Base-by-base conservation (phyloP, 2,329 filamentous ascomycete genomes). In the Monilinia fructicola region DNA sequence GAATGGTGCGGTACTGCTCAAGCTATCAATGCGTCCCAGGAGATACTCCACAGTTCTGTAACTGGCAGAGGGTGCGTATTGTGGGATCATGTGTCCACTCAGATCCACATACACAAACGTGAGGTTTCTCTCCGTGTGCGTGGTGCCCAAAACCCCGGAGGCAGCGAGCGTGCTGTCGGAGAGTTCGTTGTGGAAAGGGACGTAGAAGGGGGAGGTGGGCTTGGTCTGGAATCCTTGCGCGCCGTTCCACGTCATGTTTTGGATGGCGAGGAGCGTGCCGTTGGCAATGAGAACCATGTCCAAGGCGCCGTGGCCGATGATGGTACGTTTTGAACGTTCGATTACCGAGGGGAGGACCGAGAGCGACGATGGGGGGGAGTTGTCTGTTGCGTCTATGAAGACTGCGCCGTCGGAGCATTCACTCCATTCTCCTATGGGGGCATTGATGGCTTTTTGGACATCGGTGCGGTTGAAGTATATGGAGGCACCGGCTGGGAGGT, bases 21-120 rank as follows among this genome's bases (percentile, higher is more conserved):
- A 73, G 68, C 80, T 85, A 6, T 84, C 78, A 12, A 93, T 86
- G 50, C 90, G 80, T 0, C 91, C 91, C 1, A 96, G 81, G 71
- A 95, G 76, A 73, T 90, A 89, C 80, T 95, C 91, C 26, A 95
- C 76, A 67, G 91, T 88, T 44, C 91, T 81, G 74, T 90, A 92
- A 0, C 88, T 84, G 0, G 87, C 88, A 18, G 82, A 84, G 0
- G 90, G 88, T 23, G 86, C 84, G 73, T 90, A 92, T 76, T 90
- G 86, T 0, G 87, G 86, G 7, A 79, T 65, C 77, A 78, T 89
- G 78, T 93, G 89, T 0, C 91, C 91, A 0, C 83, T 80, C 23
- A 66, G 26, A 56, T 66, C 31, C 2, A 66, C 23, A 63, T 66
- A 64, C 9, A 66, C 65, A n/a, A 66, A 66, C 0, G 91, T 95